Evolutionary conservation across 1,139 yeast species (phyloP).

Genomic region (Eremothecium cymbalariae): DNA sequence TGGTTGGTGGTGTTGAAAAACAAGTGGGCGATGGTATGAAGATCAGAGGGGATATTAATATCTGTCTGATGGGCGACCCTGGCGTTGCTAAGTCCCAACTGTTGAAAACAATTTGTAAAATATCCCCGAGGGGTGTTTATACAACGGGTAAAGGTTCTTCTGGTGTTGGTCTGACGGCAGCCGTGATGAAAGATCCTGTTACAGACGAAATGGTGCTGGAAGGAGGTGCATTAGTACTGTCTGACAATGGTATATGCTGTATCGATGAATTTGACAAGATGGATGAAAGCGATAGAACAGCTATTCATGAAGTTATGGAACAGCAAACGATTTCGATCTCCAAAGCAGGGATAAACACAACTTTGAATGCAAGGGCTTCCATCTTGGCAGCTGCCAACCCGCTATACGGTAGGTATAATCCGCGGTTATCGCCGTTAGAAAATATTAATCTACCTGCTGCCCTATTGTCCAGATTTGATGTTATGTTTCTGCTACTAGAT

Average conservation of each 20-base stretch:
- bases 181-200: conserved; percentile 97
- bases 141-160: conserved; percentile 99
- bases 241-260: conserved; percentile 97
- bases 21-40: conserved; percentile 93
- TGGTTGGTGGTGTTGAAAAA: conserved; percentile 95
- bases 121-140: conserved; percentile 95
- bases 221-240: conserved; percentile 96
- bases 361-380: conserved; percentile 91
- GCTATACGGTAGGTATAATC: conserved; percentile 88
- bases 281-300: conserved; percentile 96
- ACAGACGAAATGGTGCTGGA: conserved; percentile 97
- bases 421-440: conserved; percentile 83
- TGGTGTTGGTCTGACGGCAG: conserved; percentile 98
- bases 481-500: conserved; percentile 79
- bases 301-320: conserved; percentile 99
- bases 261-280: conserved; percentile 98
- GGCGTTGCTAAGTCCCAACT: conserved; percentile 99
- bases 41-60: conserved; percentile 94
- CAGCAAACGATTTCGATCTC: conserved; percentile 97
- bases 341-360: conserved; percentile 96
- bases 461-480: conserved; percentile 86
- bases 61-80: conserved; percentile 98
- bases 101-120: conserved; percentile 80
- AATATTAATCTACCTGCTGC: conserved; percentile 98
- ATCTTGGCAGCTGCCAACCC: conserved; percentile 98